Evolutionary conservation across 768 basidiomycete species (phyloP), one percentile per base, ranked within the genome.

Genomic region (Leucocoprinus leucothites): DNA sequence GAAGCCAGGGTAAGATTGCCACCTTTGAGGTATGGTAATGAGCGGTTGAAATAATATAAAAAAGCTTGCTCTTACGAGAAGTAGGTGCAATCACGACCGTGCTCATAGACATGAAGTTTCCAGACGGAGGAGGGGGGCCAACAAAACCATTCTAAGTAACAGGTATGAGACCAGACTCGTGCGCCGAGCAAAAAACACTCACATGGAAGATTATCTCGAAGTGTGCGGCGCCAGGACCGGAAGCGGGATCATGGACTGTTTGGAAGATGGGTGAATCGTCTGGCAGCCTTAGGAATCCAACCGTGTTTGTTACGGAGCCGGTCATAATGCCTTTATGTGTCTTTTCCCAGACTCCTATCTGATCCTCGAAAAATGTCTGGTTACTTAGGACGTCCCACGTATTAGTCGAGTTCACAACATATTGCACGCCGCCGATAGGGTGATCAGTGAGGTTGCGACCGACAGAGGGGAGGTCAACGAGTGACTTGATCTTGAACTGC

Each of bases 391-490:
- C 9, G 40, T 50, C 49, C 5, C 14, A 41, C 7, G 36, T 41
- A 13, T 41, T 36, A 1, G 14, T 40, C 21, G 49, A 50, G 6
- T 50, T 41, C 18, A 18, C 35, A 19, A 13, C 24, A 19, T 50
- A 50, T 50, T 50, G 49, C 16, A 41, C 36, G 19, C 13, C 22
- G 11, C 35, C 35, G 22, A 50, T 41, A 1, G 36, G 49, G 34
- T 69, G 68, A 50, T 70, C 70, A 2, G 64, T 61, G 11, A 70
- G 56, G 44, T 71, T 71, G 45, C 64, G 56, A 9, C 70, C 70
- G 7, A 71, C 70, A 19, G 57, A 54, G 1, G 70, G 68, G 1
- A 69, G 62, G 24, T 68, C 34, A 19, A 65, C 55, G 18, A 64
- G 19, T 3, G 64, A 22, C 18, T 61, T 42, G 31, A 69, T 63